These are phyloP conservation scores for Sporopachydermia lactativora DNA, from an alignment of 805 yeast genomes.

Conservation along the genomic window DNA sequence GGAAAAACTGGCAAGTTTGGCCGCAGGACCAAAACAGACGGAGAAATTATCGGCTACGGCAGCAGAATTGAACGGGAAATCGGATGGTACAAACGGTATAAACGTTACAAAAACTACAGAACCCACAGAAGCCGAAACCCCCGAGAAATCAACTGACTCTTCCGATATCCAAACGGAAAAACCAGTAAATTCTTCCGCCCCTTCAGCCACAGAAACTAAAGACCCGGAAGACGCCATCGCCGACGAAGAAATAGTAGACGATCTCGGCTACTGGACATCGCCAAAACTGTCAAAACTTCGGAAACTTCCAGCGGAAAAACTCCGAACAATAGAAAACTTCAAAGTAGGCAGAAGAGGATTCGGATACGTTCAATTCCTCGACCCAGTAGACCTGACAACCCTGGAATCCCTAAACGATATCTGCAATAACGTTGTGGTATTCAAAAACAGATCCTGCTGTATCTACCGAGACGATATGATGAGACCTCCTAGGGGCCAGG, in stretches of 20 bases:
- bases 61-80: not conserved
- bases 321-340: constrained; percentile 49
- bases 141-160: not conserved
- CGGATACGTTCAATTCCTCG: constrained; percentile 64
- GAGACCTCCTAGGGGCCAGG: constrained; percentile 64
- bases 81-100: not conserved
- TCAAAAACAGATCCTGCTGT: constrained; percentile 44
- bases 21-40: not conserved
- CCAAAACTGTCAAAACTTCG: constrained; percentile 59
- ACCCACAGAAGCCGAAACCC: not conserved
- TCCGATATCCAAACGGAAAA: not conserved
- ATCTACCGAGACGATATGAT: constrained; percentile 57
- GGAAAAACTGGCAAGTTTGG: not conserved
- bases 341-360: constrained; percentile 65
- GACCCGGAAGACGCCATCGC: constrained; percentile 13
- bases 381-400: constrained; percentile 73
- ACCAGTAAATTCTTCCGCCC: not conserved
- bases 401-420: constrained; percentile 46
- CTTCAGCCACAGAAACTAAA: not conserved
- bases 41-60: not conserved
- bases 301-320: constrained; percentile 43
- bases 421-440: constrained; percentile 49
- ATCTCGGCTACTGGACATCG: constrained; percentile 76
- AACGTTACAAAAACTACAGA: not conserved
- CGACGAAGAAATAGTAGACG: constrained; percentile 35